Evolutionary conservation across 768 basidiomycete species (phyloP).

Genomic region (Russula sp.): DNA sequence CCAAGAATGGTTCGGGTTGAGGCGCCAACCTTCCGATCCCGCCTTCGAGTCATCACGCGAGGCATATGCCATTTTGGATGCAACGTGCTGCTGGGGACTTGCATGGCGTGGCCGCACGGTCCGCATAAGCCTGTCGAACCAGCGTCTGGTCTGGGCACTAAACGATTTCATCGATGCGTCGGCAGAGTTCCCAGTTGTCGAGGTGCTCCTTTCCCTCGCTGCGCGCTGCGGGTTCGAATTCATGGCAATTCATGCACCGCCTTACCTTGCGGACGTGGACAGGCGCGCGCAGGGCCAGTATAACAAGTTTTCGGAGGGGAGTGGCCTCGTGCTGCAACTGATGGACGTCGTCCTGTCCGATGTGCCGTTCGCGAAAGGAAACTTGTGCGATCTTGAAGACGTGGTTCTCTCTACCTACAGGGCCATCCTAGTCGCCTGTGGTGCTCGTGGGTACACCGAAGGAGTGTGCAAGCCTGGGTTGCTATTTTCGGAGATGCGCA

Average conservation of each 20-base stretch:
- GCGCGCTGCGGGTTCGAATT: constrained; percentile 20
- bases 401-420: constrained; percentile 15
- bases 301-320: constrained; percentile 14
- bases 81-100: constrained; percentile 21
- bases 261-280: neutral
- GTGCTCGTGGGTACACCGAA: constrained; percentile 10
- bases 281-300: constrained; percentile 5
- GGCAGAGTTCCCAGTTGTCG: constrained; percentile 10
- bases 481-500: constrained; percentile 20
- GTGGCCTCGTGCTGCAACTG: constrained; percentile 11
- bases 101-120: constrained; percentile 19
- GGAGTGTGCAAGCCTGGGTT: constrained; percentile 6
- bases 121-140: constrained; percentile 13
- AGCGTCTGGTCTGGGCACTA: constrained; percentile 18
- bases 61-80: constrained; percentile 21
- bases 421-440: neutral
- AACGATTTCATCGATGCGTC: constrained; percentile 12
- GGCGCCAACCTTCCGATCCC: constrained; percentile 7
- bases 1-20: constrained; percentile 12
- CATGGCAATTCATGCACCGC: neutral
- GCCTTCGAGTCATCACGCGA: constrained; percentile 13
- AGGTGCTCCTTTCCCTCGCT: constrained; percentile 18
- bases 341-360: constrained; percentile 19
- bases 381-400: constrained; percentile 8
- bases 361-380: constrained; percentile 2